phyloP scores from a whole-genome alignment of 2,329 filamentous ascomycete species.

The Dothideomycetidae sp. region DNA sequence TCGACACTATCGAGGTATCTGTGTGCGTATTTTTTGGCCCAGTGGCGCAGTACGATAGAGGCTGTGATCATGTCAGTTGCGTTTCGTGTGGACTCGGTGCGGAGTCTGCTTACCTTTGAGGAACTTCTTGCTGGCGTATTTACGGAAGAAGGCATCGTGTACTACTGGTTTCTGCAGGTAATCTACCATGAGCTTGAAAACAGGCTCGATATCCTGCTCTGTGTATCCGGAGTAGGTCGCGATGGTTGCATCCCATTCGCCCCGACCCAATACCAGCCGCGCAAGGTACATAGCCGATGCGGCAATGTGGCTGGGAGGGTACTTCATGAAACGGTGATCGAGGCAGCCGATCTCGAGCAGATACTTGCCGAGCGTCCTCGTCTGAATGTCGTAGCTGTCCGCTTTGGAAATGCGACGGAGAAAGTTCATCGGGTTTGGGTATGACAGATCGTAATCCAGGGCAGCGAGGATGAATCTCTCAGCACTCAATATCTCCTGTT shows the following conservation, averaged over 20 bases:
- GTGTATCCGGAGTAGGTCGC: constrained; percentile 85
- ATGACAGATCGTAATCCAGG: constrained; percentile 92
- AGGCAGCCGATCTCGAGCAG: constrained; percentile 92
- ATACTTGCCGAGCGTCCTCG: constrained; percentile 92
- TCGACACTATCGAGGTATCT: constrained; percentile 20
- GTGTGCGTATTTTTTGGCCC: constrained; percentile 53
- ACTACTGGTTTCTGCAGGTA: constrained; percentile 81
- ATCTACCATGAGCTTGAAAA: constrained; percentile 89
- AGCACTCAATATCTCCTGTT: constrained; percentile 90
- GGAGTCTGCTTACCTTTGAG: constrained; percentile 81
- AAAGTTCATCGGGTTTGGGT: constrained; percentile 99
- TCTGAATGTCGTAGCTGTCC: constrained; percentile 98
- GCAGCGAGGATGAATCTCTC: constrained; percentile 86
- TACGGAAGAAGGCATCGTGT: constrained; percentile 98
- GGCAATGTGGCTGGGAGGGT: constrained; percentile 77
- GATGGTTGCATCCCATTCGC: constrained; percentile 81
- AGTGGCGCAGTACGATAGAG: constrained; percentile 79
- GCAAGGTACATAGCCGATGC: constrained; percentile 92
- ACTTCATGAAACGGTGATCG: constrained; percentile 85
- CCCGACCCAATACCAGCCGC: constrained; percentile 76
- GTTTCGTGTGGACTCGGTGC: constrained; percentile 21
- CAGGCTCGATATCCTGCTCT: constrained; percentile 83
- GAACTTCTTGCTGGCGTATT: constrained; percentile 99
- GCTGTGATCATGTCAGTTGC: constrained; percentile 37
- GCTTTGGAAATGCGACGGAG: constrained; percentile 96